Conservation (phyloP, 192 early-diverging fungal species). For the Bifiguratus adelaidae region DNA sequence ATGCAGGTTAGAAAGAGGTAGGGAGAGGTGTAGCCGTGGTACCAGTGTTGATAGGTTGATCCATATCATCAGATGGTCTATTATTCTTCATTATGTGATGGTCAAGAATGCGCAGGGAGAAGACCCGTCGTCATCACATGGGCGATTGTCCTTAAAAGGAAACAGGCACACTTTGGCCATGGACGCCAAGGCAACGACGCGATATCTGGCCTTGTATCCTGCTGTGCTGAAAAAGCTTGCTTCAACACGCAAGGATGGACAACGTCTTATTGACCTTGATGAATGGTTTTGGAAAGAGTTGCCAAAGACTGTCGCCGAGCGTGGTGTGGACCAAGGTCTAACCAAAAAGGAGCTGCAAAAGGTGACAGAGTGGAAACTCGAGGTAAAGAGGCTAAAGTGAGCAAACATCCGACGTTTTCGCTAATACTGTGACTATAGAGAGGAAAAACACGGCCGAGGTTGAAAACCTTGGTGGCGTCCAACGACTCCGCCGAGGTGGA, state of each 20-base stretch:
- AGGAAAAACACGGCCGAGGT: neutral
- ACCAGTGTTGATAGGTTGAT: too few species aligned
- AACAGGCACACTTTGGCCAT: too few species aligned
- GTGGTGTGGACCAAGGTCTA: neutral
- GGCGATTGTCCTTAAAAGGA: too few species aligned
- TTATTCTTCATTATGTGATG: too few species aligned
- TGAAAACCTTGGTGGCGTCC: neutral
- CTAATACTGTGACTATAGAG: neutral
- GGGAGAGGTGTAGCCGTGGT: too few species aligned
- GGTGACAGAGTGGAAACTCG: neutral
- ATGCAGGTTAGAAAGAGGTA: too few species aligned
- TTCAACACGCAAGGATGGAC: constrained; percentile 44
- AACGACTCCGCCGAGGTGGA: neutral
- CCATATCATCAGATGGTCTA: too few species aligned
- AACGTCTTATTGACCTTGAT: neutral
- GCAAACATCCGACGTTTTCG: neutral
- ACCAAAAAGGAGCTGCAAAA: neutral
- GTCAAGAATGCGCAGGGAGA: too few species aligned
- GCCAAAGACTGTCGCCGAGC: neutral
- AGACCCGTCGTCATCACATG: too few species aligned
- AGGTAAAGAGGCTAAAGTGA: too few species aligned
- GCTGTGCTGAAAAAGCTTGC: constrained; percentile 25
- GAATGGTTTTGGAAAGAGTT: neutral
- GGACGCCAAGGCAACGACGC: too few species aligned
- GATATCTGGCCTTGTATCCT: too few species aligned